A percentile compares a stretch with the other conserved stretches of the same genome.
Conservation (phyloP, 345 rosid species). For the Dipteronia sinensis region DNA sequence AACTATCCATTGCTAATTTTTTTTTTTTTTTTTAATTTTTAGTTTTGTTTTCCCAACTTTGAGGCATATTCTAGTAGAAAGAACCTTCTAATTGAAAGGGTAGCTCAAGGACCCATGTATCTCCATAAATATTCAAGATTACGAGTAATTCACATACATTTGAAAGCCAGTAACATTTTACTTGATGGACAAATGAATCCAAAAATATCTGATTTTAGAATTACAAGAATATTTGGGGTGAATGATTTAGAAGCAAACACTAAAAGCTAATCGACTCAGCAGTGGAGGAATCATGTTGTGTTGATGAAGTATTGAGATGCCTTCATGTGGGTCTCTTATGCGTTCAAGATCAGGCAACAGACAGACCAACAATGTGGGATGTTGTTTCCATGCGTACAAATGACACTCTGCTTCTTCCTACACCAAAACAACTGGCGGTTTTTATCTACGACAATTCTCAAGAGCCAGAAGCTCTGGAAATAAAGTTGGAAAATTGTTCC, state of each 20-base stretch:
- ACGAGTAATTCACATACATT: neutral
- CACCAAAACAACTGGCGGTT: conserved; percentile 6
- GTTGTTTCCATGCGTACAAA: conserved; percentile 14
- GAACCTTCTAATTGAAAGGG: conserved; percentile 5
- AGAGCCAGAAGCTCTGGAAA: neutral
- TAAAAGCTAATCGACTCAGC: conserved; percentile 10
- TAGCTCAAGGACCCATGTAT: conserved; percentile 8
- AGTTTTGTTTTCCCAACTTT: too few species aligned
- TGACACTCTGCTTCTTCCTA: neutral
- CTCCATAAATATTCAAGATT: neutral
- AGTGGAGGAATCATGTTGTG: neutral
- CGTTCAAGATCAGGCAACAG: neutral
- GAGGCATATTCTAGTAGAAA: too few species aligned
- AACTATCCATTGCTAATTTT: too few species aligned
- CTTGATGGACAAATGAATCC: conserved; percentile 10
- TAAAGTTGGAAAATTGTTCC: neutral
- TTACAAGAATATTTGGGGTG: neutral
- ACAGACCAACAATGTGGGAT: conserved; percentile 18
- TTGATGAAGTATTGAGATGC: conserved; percentile 6
- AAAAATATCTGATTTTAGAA: conserved; percentile 3
- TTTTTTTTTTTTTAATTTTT: too few species aligned
- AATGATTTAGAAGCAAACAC: neutral
- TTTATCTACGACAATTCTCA: neutral
- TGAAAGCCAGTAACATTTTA: conserved; percentile 7
- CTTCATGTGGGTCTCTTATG: conserved; percentile 12